phyloP scores from a whole-genome alignment of 1,284 basidiomycete species.

The Fomitopsis palustris region DNA sequence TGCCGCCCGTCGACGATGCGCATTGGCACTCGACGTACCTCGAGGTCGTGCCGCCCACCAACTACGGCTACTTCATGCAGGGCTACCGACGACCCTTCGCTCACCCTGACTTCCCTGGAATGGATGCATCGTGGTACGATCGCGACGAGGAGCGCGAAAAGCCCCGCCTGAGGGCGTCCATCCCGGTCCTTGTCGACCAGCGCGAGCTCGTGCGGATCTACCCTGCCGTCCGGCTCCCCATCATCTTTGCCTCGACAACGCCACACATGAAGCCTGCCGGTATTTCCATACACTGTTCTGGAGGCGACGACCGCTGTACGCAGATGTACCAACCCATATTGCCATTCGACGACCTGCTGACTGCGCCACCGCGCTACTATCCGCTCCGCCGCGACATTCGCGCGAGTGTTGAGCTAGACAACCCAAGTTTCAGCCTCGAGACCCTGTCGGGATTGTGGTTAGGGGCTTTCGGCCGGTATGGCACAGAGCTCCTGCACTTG shows the following conservation, averaged over 20 bases:
- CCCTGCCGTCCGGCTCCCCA: conserved; percentile 21
- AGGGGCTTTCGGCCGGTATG: conserved; percentile 16
- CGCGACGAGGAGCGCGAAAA: conserved; percentile 11
- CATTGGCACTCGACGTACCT: conserved; percentile 10
- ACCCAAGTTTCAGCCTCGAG: conserved; percentile 8
- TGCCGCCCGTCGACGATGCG: background rate
- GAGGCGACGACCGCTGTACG: conserved; percentile 1
- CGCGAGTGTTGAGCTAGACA: conserved; percentile 6
- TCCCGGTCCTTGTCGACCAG: conserved; percentile 11
- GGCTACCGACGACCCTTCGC: conserved; percentile 15
- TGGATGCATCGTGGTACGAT: conserved; percentile 16
- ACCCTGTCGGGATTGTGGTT: conserved; percentile 20
- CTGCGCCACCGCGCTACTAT: conserved; percentile 18
- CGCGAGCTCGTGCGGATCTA: conserved; percentile 15
- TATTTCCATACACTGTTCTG: conserved; percentile 14
- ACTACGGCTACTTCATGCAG: conserved; percentile 15
- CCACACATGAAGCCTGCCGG: conserved; percentile 13
- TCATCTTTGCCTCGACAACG: conserved; percentile 15
- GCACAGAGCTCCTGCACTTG: conserved; percentile 21
- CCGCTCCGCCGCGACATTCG: conserved; percentile 12
- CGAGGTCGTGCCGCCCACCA: conserved; percentile 7
- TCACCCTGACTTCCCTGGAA: conserved; percentile 19
- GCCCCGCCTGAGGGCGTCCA: conserved; percentile 11
- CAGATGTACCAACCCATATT: conserved; percentile 7
- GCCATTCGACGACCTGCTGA: conserved; percentile 13